A percentile compares a stretch with the other conserved stretches of the same genome.
Conservation (phyloP, 257 asterid species). For the Fraxinus cuspidata region DNA sequence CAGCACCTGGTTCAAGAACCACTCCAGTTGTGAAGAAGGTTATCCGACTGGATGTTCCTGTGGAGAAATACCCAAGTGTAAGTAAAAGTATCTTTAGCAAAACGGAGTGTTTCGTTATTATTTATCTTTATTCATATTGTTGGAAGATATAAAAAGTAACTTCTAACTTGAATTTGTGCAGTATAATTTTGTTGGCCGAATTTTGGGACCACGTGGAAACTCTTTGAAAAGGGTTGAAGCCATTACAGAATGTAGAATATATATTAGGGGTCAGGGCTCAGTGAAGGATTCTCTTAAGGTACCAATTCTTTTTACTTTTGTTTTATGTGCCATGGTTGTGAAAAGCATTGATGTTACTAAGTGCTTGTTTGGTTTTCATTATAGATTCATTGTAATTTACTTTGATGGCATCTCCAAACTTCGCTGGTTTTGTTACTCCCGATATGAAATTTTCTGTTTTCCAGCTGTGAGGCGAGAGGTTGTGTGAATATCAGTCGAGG, state of each 20-base stretch:
- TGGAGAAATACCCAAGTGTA: constrained; percentile 74
- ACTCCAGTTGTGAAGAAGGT: constrained; percentile 69
- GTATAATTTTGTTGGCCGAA: constrained; percentile 87
- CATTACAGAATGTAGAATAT: constrained; percentile 75
- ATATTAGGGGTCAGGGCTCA: constrained; percentile 76
- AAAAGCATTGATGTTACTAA: not conserved
- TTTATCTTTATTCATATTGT: not conserved
- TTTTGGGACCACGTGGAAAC: constrained; percentile 82
- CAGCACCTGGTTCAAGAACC: constrained; percentile 48
- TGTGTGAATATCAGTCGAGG: not conserved
- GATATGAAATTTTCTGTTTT: no score
- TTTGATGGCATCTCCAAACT: no score
- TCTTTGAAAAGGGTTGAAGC: constrained; percentile 81
- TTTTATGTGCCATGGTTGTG: not conserved
- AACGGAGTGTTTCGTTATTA: constrained; percentile 7
- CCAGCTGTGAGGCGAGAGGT: no score
- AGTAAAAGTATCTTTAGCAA: constrained; percentile 28
- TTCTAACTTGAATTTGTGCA: constrained; percentile 39
- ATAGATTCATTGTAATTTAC: no score
- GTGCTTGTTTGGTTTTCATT: no score
- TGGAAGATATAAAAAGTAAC: not conserved
- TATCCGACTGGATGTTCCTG: constrained; percentile 73
- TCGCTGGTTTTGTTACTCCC: no score
- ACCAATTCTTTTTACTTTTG: constrained; percentile 17
- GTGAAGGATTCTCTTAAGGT: constrained; percentile 79